A percentile compares a stretch with the other conserved stretches of the same genome.
phyloP scores from a whole-genome alignment of 805 yeast genomes.

The Spathaspora gorwiae region DNA sequence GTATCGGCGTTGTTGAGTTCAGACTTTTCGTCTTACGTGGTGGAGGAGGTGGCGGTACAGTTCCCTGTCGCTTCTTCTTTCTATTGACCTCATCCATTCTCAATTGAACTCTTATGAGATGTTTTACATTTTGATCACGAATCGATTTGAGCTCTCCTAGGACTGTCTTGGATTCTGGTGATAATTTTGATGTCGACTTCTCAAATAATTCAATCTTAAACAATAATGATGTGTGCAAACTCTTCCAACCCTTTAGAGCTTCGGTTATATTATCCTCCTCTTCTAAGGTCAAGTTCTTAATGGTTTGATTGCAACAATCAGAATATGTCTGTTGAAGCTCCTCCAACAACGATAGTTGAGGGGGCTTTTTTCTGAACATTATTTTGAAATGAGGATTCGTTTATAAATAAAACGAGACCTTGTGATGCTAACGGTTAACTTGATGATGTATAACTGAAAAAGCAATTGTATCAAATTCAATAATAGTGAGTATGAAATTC shows the following conservation, averaged over 20 bases:
- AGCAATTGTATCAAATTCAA: too few relatives aligned
- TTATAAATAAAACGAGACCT: too few relatives aligned
- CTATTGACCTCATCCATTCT: constrained; percentile 34
- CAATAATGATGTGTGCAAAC: constrained; percentile 58
- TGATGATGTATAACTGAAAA: too few relatives aligned
- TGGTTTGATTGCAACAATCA: constrained; percentile 56
- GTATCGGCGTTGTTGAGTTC: constrained; percentile 17
- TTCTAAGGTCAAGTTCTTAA: constrained; percentile 55
- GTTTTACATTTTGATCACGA: constrained; percentile 41
- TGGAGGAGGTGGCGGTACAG: constrained; percentile 9
- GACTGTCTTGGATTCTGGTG: constrained; percentile 20
- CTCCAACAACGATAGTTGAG: constrained; percentile 46
- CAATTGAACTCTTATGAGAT: constrained; percentile 37
- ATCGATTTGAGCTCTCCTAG: constrained; percentile 31
- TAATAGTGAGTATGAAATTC: too few relatives aligned
- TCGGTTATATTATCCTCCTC: constrained; percentile 48
- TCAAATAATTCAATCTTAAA: constrained; percentile 53
- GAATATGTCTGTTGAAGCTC: constrained; percentile 58
- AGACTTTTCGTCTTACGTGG: background rate
- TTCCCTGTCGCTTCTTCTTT: constrained; percentile 12
- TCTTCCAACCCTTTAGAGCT: constrained; percentile 70
- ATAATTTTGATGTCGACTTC: constrained; percentile 29
- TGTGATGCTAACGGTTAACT: too few relatives aligned
- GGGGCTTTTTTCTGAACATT: constrained; percentile 58
- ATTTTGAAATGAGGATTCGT: too few relatives aligned